Base-by-base conservation (phyloP, 495 filamentous ascomycete species). In the Tuber umbilicatum region DNA sequence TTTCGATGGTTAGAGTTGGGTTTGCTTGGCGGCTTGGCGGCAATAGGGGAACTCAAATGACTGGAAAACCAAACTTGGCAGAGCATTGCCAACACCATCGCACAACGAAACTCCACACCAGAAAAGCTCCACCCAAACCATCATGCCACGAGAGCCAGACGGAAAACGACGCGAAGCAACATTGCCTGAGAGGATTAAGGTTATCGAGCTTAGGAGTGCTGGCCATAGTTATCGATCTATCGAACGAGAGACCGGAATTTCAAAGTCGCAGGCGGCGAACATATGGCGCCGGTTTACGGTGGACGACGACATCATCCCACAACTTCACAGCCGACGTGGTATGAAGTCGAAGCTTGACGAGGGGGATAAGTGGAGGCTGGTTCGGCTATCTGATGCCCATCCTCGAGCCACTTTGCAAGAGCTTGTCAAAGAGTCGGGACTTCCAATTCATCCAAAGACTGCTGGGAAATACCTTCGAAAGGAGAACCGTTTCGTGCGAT, bases 231-330 rank as follows among this genome's bases (percentile, higher is more conserved):
- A 68, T 41, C 72, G 72, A 16, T 50, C 67, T 19, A 73, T 73
- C 43, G 21, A 73, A 39, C 19, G n/a, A 23, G n/a, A 41, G 16
- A 68, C 35, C 39, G 35, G 55, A 21, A 42, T 68, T 19, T 73
- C 72, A 73, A 73, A 73, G 40, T 70, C 73, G 5, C 27, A 70
- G 40, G 67, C 69, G 67, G 68, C 73, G 7, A 73, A 73, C 14
- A 69, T 73, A 21, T 31, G 68, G 35, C 68, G 47, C 17, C 67
- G 27, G 21, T 69, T 69, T 19, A 69, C 38, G 7, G 37, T 35
- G 31, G 41, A 73, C 35, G 47, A 69, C 19, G 40, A n/a, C 1
- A 64, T 64, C 27, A 64, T 64, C 55, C 55, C 55, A 19, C 55
- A 64, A 35, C 27, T 64, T 64, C 55, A 64, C 14, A 21, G 27